Percentiles rank a stretch among this genome's conserved stretches.
phyloP scores from a whole-genome alignment of 1,284 basidiomycete genomes.

The Cutaneotrichosporon arboriforme region DNA sequence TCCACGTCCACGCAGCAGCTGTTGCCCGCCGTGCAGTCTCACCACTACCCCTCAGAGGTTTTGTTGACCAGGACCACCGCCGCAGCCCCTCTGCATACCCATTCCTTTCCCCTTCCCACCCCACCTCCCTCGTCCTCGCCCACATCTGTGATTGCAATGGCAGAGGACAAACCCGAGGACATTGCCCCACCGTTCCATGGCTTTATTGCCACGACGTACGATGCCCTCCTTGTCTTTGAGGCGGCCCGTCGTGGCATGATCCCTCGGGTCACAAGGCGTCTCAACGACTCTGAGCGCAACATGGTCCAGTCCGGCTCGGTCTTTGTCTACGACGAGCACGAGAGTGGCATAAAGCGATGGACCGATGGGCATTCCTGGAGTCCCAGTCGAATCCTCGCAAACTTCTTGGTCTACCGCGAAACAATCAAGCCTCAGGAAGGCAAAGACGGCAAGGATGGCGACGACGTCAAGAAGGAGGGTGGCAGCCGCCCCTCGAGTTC shows the following conservation, averaged over 20 bases:
- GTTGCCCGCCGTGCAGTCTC: neutral
- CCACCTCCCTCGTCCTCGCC: slow-evolving; percentile 2
- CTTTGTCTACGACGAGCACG: slow-evolving; percentile 96
- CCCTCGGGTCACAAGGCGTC: slow-evolving; percentile 84
- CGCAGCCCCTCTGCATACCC: neutral
- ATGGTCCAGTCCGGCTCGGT: slow-evolving; percentile 92
- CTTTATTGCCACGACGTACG: slow-evolving; percentile 90
- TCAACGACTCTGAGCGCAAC: slow-evolving; percentile 85
- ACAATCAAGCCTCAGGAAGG: slow-evolving; percentile 62
- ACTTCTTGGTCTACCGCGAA: slow-evolving; percentile 91
- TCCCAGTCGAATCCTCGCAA: slow-evolving; percentile 64
- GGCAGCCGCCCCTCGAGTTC: slow-evolving; percentile 10
- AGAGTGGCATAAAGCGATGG: slow-evolving; percentile 97
- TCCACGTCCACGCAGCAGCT: neutral
- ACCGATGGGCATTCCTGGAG: slow-evolving; percentile 94
- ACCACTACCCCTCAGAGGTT: neutral
- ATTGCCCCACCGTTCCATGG: slow-evolving; percentile 71
- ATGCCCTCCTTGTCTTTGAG: slow-evolving; percentile 92
- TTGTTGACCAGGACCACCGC: neutral
- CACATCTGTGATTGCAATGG: slow-evolving; percentile 5
- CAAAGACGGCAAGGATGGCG: slow-evolving; percentile 13
- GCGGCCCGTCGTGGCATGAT: slow-evolving; percentile 84
- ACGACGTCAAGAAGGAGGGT: slow-evolving; percentile 13
- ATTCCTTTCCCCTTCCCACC: slow-evolving; percentile 2
- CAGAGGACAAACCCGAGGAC: slow-evolving; percentile 20